Conservation (phyloP, 192 early-diverging fungal genomes). For the Phlyctochytrium bullatum region DNA sequence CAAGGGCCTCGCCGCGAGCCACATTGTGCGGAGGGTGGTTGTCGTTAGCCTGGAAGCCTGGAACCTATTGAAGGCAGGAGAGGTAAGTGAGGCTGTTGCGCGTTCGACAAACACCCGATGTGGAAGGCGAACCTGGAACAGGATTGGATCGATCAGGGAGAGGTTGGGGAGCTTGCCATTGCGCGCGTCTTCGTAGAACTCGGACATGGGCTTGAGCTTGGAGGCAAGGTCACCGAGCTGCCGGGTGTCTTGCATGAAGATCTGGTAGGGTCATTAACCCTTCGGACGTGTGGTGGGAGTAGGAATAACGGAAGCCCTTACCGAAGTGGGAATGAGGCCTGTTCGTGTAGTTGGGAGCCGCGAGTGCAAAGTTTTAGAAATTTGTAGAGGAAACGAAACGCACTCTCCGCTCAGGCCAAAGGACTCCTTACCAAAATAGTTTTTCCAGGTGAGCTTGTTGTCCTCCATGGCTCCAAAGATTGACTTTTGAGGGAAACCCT, state of each 20-base stretch:
- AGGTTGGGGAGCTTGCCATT: slow-evolving; percentile 27
- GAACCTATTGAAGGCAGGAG: slow-evolving; percentile 4
- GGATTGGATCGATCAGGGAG: slow-evolving; percentile 33
- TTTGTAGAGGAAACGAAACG: too few species aligned
- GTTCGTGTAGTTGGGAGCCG: too few species aligned
- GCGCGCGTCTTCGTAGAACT: slow-evolving; percentile 24
- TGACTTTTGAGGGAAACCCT: slow-evolving; percentile 8
- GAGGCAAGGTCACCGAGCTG: neutral
- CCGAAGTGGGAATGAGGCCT: neutral
- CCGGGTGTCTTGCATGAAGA: neutral
- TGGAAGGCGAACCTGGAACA: too few species aligned
- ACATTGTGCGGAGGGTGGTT: slow-evolving; percentile 26
- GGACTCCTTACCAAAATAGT: slow-evolving; percentile 9
- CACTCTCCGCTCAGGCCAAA: too few species aligned
- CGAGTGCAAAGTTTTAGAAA: too few species aligned
- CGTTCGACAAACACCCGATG: too few species aligned
- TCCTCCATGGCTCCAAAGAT: slow-evolving; percentile 14
- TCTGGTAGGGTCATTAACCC: too few species aligned
- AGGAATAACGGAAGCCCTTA: too few species aligned
- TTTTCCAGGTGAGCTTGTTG: slow-evolving; percentile 11
- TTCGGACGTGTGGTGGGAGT: too few species aligned
- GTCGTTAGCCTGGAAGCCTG: slow-evolving; percentile 14
- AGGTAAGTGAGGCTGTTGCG: too few species aligned
- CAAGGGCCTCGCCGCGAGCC: slow-evolving; percentile 21
- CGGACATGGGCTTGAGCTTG: slow-evolving; percentile 3